Base-by-base conservation (phyloP, 352 stramenopile genomes). In the Thalassiosira oceanica region DNA sequence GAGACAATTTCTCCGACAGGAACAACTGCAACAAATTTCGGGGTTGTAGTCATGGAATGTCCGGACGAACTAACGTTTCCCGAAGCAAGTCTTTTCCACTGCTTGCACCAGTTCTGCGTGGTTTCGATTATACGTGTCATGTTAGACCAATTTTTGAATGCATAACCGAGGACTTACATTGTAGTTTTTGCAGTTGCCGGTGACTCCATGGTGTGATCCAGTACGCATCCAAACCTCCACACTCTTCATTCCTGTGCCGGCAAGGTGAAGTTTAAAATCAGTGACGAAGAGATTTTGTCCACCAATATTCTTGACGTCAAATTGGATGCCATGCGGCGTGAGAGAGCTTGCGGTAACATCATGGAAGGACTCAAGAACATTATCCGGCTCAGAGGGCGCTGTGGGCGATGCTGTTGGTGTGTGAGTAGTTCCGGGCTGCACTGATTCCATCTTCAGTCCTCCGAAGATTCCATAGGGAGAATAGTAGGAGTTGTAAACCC, bases 221-320 rank as follows among this genome's bases (percentile, higher is more conserved):
- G 16, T 31, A 3, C 56, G 44, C 13, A 51, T 26, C 56, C 56
- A 67, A 28, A 67, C 45, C 31, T 67, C 43, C 10, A 67, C 31
- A 16, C n/a, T 28, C 16, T 67, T 8, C 27, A 20, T 28, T 16
- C 45, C 56, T 11, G 56, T 10, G n/a, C 8, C 21, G 2, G 24
- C 24, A 3, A 63, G 24, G 18, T 35, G 15, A 11, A 63, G 10
- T 39, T 16, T 20, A 16, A 63, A 39, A 8, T 11, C 16, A 18
- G 24, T 53, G 39, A 63, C 36, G 36, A 23, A 42, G 26, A 63
- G 39, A 23, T 54, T 24, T 13, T 52, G 27, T 8, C 24, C 21
- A n/a, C 23, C 27, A 35, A 24, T 26, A 28, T 63, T 63, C 0
- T 43, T 23, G 3, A 63, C 36, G 28, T 63, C 53, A 41, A 63